Evolutionary conservation across 2,329 filamentous ascomycete species (phyloP).

Genomic region (Paraconiothyrium sp.): DNA sequence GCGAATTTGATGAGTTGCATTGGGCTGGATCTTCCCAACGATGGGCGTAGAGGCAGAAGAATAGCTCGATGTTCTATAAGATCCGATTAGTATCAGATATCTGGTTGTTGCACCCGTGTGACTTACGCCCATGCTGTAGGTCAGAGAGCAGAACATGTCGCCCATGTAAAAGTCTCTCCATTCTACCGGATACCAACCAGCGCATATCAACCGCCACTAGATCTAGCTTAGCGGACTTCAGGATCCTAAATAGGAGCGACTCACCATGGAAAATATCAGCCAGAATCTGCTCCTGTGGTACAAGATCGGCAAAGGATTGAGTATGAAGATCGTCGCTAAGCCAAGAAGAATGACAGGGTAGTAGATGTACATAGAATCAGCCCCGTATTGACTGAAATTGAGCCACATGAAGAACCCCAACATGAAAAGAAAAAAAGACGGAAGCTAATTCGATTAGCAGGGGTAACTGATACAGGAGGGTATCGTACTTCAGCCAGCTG

Average conservation of each 20-base stretch:
- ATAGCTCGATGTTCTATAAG: slow-evolving; percentile 81
- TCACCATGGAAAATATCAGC: slow-evolving; percentile 88
- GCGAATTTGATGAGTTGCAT: slow-evolving; percentile 88
- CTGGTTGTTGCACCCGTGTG: background rate
- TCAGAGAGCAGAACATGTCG: slow-evolving; percentile 96
- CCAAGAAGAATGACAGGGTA: slow-evolving; percentile 84
- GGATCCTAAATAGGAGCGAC: slow-evolving; percentile 43
- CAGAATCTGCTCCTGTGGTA: slow-evolving; percentile 82
- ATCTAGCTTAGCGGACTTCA: slow-evolving; percentile 37
- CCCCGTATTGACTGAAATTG: slow-evolving; percentile 79
- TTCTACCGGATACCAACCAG: slow-evolving; percentile 9
- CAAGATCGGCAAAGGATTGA: slow-evolving; percentile 78
- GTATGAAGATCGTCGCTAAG: slow-evolving; percentile 72
- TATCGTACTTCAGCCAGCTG: slow-evolving; percentile 74
- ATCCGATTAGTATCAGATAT: slow-evolving; percentile 14
- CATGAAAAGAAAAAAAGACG: slow-evolving; percentile 80
- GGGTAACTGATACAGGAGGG: rapidly evolving
- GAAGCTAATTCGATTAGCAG: slow-evolving; percentile 64
- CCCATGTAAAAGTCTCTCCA: slow-evolving; percentile 62
- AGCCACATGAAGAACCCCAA: slow-evolving; percentile 86
- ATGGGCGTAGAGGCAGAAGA: slow-evolving; percentile 92
- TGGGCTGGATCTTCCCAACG: slow-evolving; percentile 75
- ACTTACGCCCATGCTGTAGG: slow-evolving; percentile 86
- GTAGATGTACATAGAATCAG: slow-evolving; percentile 77
- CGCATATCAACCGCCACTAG: slow-evolving; percentile 74